These are phyloP conservation scores for Pestalotiopsis sp. DNA, from an alignment of 2,329 filamentous ascomycete genomes.

Conservation along the genomic window DNA sequence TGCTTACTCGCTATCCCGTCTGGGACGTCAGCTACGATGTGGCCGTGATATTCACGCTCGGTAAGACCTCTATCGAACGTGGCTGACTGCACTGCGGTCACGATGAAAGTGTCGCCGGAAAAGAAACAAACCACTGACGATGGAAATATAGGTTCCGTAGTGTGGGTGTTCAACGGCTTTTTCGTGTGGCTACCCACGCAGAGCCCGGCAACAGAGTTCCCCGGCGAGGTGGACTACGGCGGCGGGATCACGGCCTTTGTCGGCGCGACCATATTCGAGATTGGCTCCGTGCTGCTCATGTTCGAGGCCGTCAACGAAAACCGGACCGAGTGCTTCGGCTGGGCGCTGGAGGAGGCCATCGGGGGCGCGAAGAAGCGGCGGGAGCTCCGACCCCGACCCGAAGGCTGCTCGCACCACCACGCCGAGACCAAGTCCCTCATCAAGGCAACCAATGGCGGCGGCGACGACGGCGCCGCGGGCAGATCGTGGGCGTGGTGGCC, in stretches of 20 bases:
- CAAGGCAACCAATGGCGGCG: not conserved
- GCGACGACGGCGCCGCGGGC: not conserved
- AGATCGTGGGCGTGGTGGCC: slow-evolving; percentile 56
- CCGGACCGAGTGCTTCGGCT: slow-evolving; percentile 67
- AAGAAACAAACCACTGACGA: not conserved
- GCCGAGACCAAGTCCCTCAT: slow-evolving; percentile 26
- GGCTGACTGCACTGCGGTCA: not conserved
- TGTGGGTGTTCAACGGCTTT: slow-evolving; percentile 64
- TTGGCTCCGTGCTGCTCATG: slow-evolving; percentile 65
- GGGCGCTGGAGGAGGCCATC: slow-evolving; percentile 61
- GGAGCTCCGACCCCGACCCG: slow-evolving; percentile 15
- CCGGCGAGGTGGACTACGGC: slow-evolving; percentile 35
- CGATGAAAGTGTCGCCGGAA: not conserved
- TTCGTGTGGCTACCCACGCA: slow-evolving; percentile 65
- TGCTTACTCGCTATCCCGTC: slow-evolving; percentile 38
- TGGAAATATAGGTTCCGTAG: slow-evolving; percentile 36
- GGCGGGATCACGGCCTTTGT: slow-evolving; percentile 67
- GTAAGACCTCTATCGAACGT: slow-evolving; percentile 20
- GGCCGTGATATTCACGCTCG: slow-evolving; percentile 41
- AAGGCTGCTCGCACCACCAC: slow-evolving; percentile 31
- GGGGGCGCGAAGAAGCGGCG: slow-evolving; percentile 26
- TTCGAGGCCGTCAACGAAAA: slow-evolving; percentile 73
- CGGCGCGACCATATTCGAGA: slow-evolving; percentile 69
- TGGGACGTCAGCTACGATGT: slow-evolving; percentile 48
- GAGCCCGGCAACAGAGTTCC: slow-evolving; percentile 55